Conservation (phyloP, 345 rosid species). For the Populus deltoides region DNA sequence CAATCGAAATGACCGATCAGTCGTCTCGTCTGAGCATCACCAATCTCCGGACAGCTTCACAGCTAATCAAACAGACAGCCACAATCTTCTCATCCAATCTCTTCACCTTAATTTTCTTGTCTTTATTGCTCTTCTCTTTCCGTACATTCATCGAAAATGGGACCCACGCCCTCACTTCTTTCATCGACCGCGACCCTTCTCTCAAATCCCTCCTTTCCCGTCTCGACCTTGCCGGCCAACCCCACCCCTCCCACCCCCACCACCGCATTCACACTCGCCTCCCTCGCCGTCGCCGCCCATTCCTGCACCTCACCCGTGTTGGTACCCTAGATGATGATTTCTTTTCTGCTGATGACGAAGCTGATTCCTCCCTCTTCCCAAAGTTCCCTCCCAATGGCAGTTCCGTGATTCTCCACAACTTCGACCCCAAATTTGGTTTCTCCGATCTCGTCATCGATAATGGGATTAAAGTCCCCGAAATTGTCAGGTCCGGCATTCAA, state of each 20-base stretch:
- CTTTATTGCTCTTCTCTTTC: conserved; percentile 74
- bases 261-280: conserved; percentile 12
- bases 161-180: conserved; percentile 56
- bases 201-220: conserved; percentile 82
- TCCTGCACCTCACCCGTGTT: conserved; percentile 78
- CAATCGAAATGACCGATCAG: conserved; percentile 63
- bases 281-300: conserved; percentile 38
- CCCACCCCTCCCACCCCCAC: conserved; percentile 26
- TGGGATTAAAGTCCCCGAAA: conserved; percentile 51
- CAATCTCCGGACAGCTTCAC: conserved; percentile 62
- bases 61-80: conserved; percentile 51
- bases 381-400: conserved; percentile 55
- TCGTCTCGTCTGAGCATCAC: conserved; percentile 42
- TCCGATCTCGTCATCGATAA: conserved; percentile 50
- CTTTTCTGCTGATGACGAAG: conserved; percentile 69
- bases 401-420: conserved; percentile 46
- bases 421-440: conserved; percentile 51
- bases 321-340: conserved; percentile 81
- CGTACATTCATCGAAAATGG: conserved; percentile 75
- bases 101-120: conserved; percentile 61
- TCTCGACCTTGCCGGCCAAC: conserved; percentile 48
- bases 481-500: conserved; percentile 51
- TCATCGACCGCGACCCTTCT: conserved; percentile 84
- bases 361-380: conserved; percentile 44
- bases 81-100: conserved; percentile 48